Evolutionary conservation across 768 basidiomycete genomes (phyloP).

Genomic region (Lentinula detonsa): DNA sequence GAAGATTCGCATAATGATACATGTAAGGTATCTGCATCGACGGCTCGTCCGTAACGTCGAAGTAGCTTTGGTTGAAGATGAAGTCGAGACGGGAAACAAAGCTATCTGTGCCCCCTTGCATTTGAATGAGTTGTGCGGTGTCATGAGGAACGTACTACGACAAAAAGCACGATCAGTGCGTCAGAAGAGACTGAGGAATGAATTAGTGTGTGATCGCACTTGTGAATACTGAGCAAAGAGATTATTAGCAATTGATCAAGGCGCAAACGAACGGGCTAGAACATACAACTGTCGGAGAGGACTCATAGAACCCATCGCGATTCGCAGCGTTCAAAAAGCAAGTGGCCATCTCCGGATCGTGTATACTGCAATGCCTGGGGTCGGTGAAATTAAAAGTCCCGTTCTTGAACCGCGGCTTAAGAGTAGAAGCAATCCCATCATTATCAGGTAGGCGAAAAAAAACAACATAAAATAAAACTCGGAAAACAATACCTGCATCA

Average conservation of each 20-base stretch:
- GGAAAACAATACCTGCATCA: constrained; percentile 45
- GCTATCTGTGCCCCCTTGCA: constrained; percentile 51
- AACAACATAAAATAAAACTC: too few species aligned
- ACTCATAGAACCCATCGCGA: constrained; percentile 63
- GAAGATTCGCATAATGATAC: constrained; percentile 63
- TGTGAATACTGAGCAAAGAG: constrained; percentile 44
- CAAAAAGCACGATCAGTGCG: not conserved
- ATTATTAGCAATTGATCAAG: not conserved
- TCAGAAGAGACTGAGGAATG: not conserved
- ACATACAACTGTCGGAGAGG: constrained; percentile 53
- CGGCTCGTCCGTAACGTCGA: constrained; percentile 58
- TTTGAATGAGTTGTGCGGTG: constrained; percentile 51
- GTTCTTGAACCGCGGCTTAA: constrained; percentile 49
- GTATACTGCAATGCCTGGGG: constrained; percentile 59
- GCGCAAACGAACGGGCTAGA: not conserved
- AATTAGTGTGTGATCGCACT: constrained; percentile 22
- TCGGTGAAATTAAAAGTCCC: constrained; percentile 62
- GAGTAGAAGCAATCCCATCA: not conserved
- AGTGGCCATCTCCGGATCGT: constrained; percentile 50
- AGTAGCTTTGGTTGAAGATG: constrained; percentile 55
- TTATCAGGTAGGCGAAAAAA: too few species aligned
- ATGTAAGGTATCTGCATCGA: constrained; percentile 66
- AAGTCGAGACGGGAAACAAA: constrained; percentile 53
- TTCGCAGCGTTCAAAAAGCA: constrained; percentile 55
- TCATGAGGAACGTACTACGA: constrained; percentile 59